Evolutionary conservation across 768 basidiomycete genomes (phyloP), one percentile per base, ranked within the genome.

Genomic region (Mycena vitilis): DNA sequence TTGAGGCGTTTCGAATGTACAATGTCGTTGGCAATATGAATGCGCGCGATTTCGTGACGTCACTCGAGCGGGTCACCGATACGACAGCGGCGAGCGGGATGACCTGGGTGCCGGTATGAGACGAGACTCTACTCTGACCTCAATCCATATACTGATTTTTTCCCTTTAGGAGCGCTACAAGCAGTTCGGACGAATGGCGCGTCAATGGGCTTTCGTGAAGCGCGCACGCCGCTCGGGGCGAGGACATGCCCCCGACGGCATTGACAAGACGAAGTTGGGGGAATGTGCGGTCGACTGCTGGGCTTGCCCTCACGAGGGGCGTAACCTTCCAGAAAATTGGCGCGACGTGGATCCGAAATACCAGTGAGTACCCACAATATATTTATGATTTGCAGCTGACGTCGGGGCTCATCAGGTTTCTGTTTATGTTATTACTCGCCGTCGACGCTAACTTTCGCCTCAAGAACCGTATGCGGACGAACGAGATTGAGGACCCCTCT

Each of bases 381-480:
- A n/a, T n/a, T n/a, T n/a, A n/a, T n/a, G n/a, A n/a, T n/a, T n/a
- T n/a, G n/a, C n/a, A n/a, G n/a, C n/a, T n/a, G n/a, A n/a, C n/a
- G n/a, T n/a, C n/a, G n/a, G n/a, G n/a, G n/a, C n/a, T n/a, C n/a
- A n/a, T n/a, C n/a, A 78, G 76, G 38, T 78, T 65, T 30, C 42
- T 77, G 0, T 76, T 75, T 58, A 71, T 63, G 45, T 42, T 74
- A 0, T 25, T 74, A 13, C 36, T 78, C 22, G 66, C 76, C 2
- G 58, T 75, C 12, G 74, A 78, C 63, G 77, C 77, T 5, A 77
- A 76, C 44, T 78, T 78, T 61, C 56, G 61, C 8, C 63, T 78
- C 13, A 78, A 77, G 25, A 70, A 74, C 18, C 68, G 66, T 10
- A 37, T 63, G 36, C 55, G 44, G 7, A 40, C 42, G 2, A 70